Percentiles rank a stretch among this genome's conserved stretches.
phyloP scores from a whole-genome alignment of 345 rosid genomes.

The Gossypium raimondii region DNA sequence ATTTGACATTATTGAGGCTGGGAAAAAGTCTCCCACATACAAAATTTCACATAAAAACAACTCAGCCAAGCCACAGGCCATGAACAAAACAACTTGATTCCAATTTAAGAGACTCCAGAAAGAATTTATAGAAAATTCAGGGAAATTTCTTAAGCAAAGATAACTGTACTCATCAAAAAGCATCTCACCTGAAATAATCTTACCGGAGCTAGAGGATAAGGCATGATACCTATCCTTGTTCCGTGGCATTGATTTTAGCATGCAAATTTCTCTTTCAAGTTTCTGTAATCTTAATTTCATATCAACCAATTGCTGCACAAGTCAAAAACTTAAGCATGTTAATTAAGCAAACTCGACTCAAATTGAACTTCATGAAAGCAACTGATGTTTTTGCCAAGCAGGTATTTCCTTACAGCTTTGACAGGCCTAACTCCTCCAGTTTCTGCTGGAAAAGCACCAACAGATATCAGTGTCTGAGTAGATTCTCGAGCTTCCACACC shows the following conservation, averaged over 20 bases:
- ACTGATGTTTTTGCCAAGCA: background rate
- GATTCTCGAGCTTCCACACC: background rate
- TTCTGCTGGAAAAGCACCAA: background rate
- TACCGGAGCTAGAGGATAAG: constrained; percentile 3
- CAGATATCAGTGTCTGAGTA: constrained; percentile 7
- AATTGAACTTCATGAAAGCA: background rate
- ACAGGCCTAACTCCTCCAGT: background rate
- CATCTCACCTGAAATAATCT: background rate
- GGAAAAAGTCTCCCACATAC: background rate
- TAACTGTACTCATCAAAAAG: background rate
- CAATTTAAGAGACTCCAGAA: background rate
- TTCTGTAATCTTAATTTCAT: background rate
- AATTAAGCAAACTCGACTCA: background rate
- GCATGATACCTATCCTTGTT: background rate
- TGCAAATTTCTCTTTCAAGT: constrained; percentile 4
- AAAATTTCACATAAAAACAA: background rate
- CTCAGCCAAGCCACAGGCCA: background rate
- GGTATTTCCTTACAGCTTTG: constrained; percentile 4
- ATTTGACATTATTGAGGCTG: background rate
- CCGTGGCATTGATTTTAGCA: background rate
- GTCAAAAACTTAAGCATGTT: background rate
- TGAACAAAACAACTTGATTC: background rate
- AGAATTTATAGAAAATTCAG: background rate
- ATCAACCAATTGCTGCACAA: constrained; percentile 9
- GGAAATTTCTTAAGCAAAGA: background rate